These are phyloP conservation scores for Suhomyces sp. DNA, from an alignment of 805 yeast genomes.

Conservation along the genomic window DNA sequence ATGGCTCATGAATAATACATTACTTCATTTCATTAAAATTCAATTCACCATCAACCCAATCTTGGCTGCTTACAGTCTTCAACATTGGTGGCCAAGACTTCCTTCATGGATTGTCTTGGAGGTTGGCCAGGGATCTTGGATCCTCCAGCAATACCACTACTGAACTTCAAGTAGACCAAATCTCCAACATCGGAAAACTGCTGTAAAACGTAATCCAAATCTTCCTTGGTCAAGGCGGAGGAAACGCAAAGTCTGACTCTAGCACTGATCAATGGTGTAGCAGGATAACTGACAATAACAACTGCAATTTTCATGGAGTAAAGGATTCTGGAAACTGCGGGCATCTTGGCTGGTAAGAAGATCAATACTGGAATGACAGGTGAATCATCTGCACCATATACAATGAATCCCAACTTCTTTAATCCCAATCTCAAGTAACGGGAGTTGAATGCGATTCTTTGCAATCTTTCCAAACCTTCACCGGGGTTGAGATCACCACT, in stretches of 20 bases:
- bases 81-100: conserved; percentile 70
- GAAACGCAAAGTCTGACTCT: conserved; percentile 93
- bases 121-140: conserved; percentile 50
- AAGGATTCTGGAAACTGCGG: conserved; percentile 83
- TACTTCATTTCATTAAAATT: too few species aligned
- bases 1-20: too few species aligned
- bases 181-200: conserved; percentile 80
- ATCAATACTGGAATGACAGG: conserved; percentile 91
- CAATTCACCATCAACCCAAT: too few species aligned
- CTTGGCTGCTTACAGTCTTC: conserved; percentile 51
- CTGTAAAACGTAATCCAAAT: conserved; percentile 75
- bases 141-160: conserved; percentile 78
- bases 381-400: conserved; percentile 92
- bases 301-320: conserved; percentile 82
- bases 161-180: conserved; percentile 66
- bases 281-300: conserved; percentile 97
- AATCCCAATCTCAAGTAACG: conserved; percentile 89
- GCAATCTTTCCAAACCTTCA: conserved; percentile 87
- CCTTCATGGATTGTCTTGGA: conserved; percentile 79
- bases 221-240: conserved; percentile 89
- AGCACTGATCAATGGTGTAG: conserved; percentile 86
- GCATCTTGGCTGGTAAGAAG: conserved; percentile 92
- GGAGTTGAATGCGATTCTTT: conserved; percentile 93
- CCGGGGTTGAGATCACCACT: conserved; percentile 84
- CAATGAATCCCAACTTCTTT: conserved; percentile 89